Conservation (phyloP, 495 filamentous ascomycete genomes). For the Neurospora intermedia region DNA sequence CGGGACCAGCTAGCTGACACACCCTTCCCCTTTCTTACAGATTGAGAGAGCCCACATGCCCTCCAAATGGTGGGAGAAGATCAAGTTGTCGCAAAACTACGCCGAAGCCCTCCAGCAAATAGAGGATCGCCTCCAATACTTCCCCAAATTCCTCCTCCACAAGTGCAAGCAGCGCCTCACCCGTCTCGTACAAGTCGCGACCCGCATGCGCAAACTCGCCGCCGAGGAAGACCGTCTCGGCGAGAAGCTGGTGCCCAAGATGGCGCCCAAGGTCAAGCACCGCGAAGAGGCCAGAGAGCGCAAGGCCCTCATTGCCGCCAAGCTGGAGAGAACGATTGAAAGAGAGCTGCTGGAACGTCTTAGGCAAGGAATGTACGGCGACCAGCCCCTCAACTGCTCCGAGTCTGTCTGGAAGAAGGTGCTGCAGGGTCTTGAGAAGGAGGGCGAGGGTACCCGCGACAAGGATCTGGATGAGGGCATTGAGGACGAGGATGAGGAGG, state of each 20-base stretch:
- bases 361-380: constrained; percentile 87
- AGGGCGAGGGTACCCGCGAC: constrained; percentile 74
- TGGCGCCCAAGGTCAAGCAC: constrained; percentile 85
- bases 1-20: neutral
- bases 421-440: constrained; percentile 74
- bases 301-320: constrained; percentile 87
- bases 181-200: constrained; percentile 82
- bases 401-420: constrained; percentile 97
- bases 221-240: constrained; percentile 86
- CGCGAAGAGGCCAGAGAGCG: constrained; percentile 85
- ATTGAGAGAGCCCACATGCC: constrained; percentile 80
- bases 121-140: constrained; percentile 83
- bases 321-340: constrained; percentile 93
- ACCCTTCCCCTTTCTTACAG: neutral
- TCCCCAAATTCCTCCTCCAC: constrained; percentile 90
- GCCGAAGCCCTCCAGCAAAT: constrained; percentile 73
- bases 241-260: constrained; percentile 76
- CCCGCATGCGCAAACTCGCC: constrained; percentile 71
- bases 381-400: constrained; percentile 87
- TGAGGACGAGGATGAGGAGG: constrained; percentile 69
- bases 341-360: constrained; percentile 87
- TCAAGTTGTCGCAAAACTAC: constrained; percentile 85
- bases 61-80: constrained; percentile 87
- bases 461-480: constrained; percentile 77
- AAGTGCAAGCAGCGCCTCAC: constrained; percentile 98